These are phyloP conservation scores for Pichia sporocuriosa DNA, from an alignment of 805 yeast genomes.

Conservation along the genomic window DNA sequence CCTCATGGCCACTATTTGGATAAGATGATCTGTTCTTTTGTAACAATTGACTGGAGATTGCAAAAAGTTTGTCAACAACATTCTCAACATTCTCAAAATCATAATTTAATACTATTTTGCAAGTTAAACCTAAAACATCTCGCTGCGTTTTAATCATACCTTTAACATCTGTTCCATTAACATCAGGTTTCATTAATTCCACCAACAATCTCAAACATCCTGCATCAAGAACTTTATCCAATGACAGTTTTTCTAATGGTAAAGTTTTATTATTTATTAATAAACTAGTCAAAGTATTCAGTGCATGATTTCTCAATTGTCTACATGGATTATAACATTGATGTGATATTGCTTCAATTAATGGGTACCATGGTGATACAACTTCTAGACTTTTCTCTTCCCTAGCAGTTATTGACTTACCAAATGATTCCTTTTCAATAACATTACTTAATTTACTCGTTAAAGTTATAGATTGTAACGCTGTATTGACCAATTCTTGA, in stretches of 20 bases:
- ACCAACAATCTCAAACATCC: conserved; percentile 70
- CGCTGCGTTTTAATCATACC: conserved; percentile 63
- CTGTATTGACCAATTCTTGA: conserved; percentile 48
- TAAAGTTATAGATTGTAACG: conserved; percentile 54
- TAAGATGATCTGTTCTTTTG: conserved; percentile 16
- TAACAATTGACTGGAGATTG: conserved; percentile 23
- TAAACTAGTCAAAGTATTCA: conserved; percentile 50
- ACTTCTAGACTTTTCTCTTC: conserved; percentile 12
- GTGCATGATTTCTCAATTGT: conserved; percentile 62
- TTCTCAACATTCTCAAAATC: conserved; percentile 21
- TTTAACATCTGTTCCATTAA: conserved; percentile 47
- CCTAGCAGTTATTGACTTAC: conserved; percentile 26
- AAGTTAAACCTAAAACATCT: conserved; percentile 59
- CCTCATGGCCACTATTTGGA: conserved; percentile 21
- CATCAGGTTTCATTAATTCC: conserved; percentile 61
- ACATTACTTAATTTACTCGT: conserved; percentile 46
- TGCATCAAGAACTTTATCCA: conserved; percentile 57
- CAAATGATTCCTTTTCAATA: conserved; percentile 29
- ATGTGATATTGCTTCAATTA: conserved; percentile 77
- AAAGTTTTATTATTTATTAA: conserved; percentile 34
- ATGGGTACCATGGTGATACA: conserved; percentile 43
- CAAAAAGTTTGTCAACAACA: conserved; percentile 24
- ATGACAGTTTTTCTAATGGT: conserved; percentile 32
- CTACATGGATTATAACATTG: conserved; percentile 87
- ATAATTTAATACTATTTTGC: conserved; percentile 42